Evolutionary conservation across 1,139 yeast genomes (phyloP).

Genomic region (Kodamaea derodonti): DNA sequence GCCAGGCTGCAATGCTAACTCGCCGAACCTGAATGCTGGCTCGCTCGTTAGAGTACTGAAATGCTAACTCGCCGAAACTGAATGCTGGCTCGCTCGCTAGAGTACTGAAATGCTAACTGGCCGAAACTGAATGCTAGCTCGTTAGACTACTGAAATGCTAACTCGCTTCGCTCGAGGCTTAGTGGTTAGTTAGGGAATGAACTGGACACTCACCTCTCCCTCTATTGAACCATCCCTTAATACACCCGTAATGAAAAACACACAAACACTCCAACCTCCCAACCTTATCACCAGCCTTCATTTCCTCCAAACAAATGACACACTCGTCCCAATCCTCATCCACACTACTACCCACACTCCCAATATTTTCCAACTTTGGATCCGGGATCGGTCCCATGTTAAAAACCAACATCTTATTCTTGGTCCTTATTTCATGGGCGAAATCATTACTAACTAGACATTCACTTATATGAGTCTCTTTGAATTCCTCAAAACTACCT

Average conservation of each 20-base stretch:
- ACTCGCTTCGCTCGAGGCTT: not conserved
- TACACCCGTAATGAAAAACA: slow-evolving; percentile 87
- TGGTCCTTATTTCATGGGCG: slow-evolving; percentile 50
- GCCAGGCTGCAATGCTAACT: too few relatives aligned
- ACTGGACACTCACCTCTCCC: slow-evolving; percentile 88
- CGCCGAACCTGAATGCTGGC: too few relatives aligned
- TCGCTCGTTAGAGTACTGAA: too few relatives aligned
- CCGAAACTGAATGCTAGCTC: too few relatives aligned
- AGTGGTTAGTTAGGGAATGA: slow-evolving; percentile 42
- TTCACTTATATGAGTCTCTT: slow-evolving; percentile 63
- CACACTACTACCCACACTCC: slow-evolving; percentile 16
- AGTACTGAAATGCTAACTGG: too few relatives aligned
- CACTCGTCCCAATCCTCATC: slow-evolving; percentile 57
- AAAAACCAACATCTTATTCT: slow-evolving; percentile 83
- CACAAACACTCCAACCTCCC: slow-evolving; percentile 93
- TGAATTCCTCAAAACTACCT: slow-evolving; percentile 40
- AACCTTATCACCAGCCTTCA: slow-evolving; percentile 80
- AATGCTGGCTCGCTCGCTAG: too few relatives aligned
- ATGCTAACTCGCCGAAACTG: too few relatives aligned
- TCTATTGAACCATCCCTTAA: slow-evolving; percentile 86
- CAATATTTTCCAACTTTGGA: slow-evolving; percentile 38
- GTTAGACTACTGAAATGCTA: not conserved
- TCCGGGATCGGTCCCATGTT: slow-evolving; percentile 56
- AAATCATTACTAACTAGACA: slow-evolving; percentile 70
- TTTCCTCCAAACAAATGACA: slow-evolving; percentile 88